Evolutionary conservation across 2,329 filamentous ascomycete species (phyloP), one percentile per base, ranked within the genome.

Genomic region (Coleophoma crateriformis): DNA sequence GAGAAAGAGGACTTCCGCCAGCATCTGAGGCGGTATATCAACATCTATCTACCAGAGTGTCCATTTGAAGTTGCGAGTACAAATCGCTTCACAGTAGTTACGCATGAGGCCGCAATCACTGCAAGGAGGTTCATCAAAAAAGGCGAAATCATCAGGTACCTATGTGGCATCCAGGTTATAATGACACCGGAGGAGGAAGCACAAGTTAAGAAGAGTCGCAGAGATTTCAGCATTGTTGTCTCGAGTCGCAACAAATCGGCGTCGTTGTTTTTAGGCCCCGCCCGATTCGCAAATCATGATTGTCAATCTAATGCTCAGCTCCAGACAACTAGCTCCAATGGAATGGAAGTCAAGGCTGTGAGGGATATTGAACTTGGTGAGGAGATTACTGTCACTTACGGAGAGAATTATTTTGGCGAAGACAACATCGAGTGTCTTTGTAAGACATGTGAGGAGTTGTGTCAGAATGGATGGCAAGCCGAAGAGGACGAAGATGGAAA

Each of bases 171-270:
- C 12, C 88, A 96, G 63, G 92, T 99, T 20, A 81, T 87, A 37
- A 94, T 99, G 72, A 95, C 91, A 0, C 84, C 88, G 33, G 88
- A 96, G 65, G 92, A 99, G 67, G 94, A 97, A 65, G 79, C 83
- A 53, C 83, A 88, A 50, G 79, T 97, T 50, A 87, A 90, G 22
- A 69, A 84, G 55, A 85, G 84, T 52, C 87, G 94, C 64, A 91
- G 92, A 63, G 94, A 99, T 65, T 99, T 99, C 67, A 96, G 91
- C 66, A 91, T 99, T 55, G 91, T 99, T 33, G 88, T 96, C 63
- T 96, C 91, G 54, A 92, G 90, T 57, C 81, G 94, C 51, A 92
- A 88, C 69, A 96, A 95, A 70, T 86, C 86, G 53, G 87, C 91
- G 32, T 95, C 89, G 46, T 74, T 99, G 39, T 97, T 99, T 65